Conservation (phyloP, 106 monocot species). For the Dendrobium officinale region DNA sequence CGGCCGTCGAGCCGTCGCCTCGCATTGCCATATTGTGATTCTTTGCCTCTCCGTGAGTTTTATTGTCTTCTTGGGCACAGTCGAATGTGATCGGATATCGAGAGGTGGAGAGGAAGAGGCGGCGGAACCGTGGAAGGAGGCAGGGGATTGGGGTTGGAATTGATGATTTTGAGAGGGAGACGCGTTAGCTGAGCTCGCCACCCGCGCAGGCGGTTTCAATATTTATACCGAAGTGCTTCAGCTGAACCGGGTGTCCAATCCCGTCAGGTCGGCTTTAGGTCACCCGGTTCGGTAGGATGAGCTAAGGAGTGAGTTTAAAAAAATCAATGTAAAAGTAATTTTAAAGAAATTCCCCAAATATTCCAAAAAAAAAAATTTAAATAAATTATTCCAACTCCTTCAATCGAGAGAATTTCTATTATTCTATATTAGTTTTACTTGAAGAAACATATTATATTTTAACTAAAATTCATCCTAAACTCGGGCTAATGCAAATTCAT, state of each 20-base stretch:
- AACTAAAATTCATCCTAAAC: too few species aligned
- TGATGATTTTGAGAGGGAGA: neutral
- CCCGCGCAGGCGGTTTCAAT: neutral
- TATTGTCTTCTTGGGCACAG: too few species aligned
- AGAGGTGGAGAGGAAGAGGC: neutral
- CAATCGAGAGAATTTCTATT: too few species aligned
- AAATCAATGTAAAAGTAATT: too few species aligned
- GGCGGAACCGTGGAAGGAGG: neutral
- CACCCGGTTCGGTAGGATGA: neutral
- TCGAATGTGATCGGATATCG: neutral
- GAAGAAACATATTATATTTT: too few species aligned
- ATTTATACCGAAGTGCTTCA: neutral
- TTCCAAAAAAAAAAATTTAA: too few species aligned
- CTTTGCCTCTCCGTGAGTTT: neutral
- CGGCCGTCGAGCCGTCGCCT: neutral
- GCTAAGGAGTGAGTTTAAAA: too few species aligned
- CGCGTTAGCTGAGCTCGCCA: neutral
- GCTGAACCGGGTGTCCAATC: neutral
- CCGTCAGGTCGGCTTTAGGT: neutral
- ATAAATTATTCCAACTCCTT: too few species aligned
- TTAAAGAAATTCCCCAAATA: too few species aligned
- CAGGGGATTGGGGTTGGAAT: neutral
- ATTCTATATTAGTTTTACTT: too few species aligned
- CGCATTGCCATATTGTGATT: neutral
- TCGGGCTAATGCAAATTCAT: too few species aligned